phyloP scores from a whole-genome alignment of 2,329 filamentous ascomycete genomes.

The Sclerotinia subarctica region DNA sequence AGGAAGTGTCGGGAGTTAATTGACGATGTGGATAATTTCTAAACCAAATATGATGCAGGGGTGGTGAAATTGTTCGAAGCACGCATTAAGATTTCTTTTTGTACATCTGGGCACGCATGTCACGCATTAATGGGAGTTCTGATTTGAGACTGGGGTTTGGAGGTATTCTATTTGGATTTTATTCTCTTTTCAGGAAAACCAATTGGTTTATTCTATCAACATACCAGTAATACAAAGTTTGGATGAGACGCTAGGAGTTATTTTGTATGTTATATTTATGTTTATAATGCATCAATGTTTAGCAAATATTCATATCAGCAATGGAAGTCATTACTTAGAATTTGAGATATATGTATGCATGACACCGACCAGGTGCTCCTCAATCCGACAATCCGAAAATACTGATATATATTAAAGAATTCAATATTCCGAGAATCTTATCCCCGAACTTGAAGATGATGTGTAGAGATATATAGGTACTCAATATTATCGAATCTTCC shows the following conservation, averaged over 20 bases:
- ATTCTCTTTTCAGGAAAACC: not conserved
- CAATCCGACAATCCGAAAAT: not conserved
- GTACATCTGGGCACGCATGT: conserved; percentile 4
- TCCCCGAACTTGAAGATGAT: not conserved
- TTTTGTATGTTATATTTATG: not conserved
- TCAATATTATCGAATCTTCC: not conserved
- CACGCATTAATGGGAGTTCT: conserved; percentile 15
- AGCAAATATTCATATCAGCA: not conserved
- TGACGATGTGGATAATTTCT: not conserved
- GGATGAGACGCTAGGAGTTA: not conserved
- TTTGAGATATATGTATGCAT: not conserved
- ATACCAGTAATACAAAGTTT: not conserved
- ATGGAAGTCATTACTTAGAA: not conserved
- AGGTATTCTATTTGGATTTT: not conserved
- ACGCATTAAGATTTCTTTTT: not conserved
- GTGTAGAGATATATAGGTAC: not conserved
- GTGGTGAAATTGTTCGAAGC: not conserved
- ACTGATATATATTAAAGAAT: not conserved
- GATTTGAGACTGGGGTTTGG: not conserved
- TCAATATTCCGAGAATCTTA: not conserved
- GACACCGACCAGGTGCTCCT: not conserved
- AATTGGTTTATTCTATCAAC: not conserved
- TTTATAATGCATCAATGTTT: not conserved
- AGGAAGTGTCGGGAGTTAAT: conserved; percentile 48
- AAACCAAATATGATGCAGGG: not conserved